Conservation (phyloP, 352 stramenopile genomes). For the Thalassiosira ordinaria region DNA sequence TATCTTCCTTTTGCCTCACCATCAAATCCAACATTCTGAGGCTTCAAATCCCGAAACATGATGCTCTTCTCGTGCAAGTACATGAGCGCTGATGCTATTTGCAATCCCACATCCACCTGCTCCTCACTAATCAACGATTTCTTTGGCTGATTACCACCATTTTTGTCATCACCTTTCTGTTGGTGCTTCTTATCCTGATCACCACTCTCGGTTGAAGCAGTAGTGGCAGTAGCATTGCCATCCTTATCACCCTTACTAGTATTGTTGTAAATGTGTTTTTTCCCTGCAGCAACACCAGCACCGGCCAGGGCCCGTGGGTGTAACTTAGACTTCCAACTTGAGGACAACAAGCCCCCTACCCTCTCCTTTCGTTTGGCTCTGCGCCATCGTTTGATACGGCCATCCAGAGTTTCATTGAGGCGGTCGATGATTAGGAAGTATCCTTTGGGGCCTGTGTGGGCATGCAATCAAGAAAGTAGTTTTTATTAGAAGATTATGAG, state of each 20-base stretch:
- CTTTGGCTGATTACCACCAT: background rate
- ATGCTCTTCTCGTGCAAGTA: conserved; percentile 68
- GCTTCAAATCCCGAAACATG: conserved; percentile 76
- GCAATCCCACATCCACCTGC: conserved; percentile 33
- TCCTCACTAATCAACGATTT: background rate
- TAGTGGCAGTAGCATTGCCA: too few relatives aligned
- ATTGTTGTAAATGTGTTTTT: too few relatives aligned
- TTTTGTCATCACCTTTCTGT: background rate
- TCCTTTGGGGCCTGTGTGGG: conserved; percentile 13
- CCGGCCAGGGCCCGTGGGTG: too few relatives aligned
- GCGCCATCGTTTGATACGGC: conserved; percentile 60
- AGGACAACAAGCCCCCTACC: too few relatives aligned
- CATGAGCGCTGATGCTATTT: conserved; percentile 59
- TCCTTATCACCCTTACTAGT: too few relatives aligned
- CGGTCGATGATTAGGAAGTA: conserved; percentile 74
- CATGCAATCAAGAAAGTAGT: too few relatives aligned
- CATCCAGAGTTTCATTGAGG: conserved; percentile 66
- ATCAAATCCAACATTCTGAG: conserved; percentile 3
- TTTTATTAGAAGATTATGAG: too few relatives aligned
- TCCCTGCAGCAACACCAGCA: too few relatives aligned
- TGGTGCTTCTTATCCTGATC: too few relatives aligned
- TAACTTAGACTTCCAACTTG: too few relatives aligned
- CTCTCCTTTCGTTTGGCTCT: background rate
- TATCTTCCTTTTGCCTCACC: conserved; percentile 13
- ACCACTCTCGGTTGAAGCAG: too few relatives aligned